Base-by-base conservation (phyloP, 768 basidiomycete species). In the Tricholoma flavovirens region DNA sequence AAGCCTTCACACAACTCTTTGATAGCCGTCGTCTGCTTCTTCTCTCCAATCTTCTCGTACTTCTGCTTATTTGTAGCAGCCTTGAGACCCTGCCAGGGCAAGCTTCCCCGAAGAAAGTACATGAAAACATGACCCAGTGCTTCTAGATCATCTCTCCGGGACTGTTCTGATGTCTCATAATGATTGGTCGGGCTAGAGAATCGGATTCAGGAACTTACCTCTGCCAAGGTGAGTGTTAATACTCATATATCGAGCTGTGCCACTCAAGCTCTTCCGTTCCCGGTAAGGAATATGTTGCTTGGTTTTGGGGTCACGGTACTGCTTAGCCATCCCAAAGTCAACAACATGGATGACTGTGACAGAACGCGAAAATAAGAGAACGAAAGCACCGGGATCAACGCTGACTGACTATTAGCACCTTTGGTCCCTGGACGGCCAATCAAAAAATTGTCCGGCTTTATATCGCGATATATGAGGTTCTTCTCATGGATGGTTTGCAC, bases 11-110 rank as follows among this genome's bases (percentile, higher is more conserved):
- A 93, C 22, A 99, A 80, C 67, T 99, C 97, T 75, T 93, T 96
- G 71, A 99, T 98, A 6, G 90, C 89, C 26, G 97, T 98, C 12
- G 90, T 90, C 76, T 98, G 97, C 81, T 93, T 99, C 87, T 99
- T 99, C 79, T 99, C 96, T 60, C 96, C 96, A 71, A 99, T 99
- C 81, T 98, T 99, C 80, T 99, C 96, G 76, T 99, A 99, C 79
- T 98, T 93, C 72, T 98, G 97, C 78, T 99, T 99, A 80, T 99
- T 98, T 51, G 95, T 99, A 26, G 97, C 97, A 32, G 97, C 97
- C 75, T 98, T 98, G 56, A 99, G 82, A 56, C 97, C 97, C 69
- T 99, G 97, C 97, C 97, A 99, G 21, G 97, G 97, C 53, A 99
- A 69, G 64, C 94, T 96, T 19, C 97, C 97, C 53, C 97, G 84